Base-by-base conservation (phyloP, 257 asterid species). In the Echites panduratus region DNA sequence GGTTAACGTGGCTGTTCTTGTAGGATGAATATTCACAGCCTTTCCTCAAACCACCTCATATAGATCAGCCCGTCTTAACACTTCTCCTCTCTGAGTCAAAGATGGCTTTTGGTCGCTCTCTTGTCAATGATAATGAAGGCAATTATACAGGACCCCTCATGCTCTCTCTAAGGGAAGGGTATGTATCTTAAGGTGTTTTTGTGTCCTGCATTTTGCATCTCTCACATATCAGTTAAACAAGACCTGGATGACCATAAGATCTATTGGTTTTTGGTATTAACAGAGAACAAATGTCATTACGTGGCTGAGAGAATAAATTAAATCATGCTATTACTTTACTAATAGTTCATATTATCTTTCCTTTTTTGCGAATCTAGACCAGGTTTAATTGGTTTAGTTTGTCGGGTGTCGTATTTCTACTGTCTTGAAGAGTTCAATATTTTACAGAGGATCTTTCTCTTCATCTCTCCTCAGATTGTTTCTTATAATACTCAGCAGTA, bases 21-120 rank as follows among this genome's bases (percentile, higher is more conserved):
- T 24, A 95, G 99, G 97, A 94, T 56, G 99, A 89, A 70, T 87
- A 84, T 82, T 95, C 99, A 62, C 99, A 95, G 75, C 99, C 99
- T 49, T 95, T 92, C 79, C 82, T 92, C 38, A 95, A 92, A 73
- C 98, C 99, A 72, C 99, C 99, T 73, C 99, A 95, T 82, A 72
- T 95, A 75, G 99, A 90, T 66, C 96, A 90, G 82, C 99, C 99
- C 61, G 82, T 95, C 48, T 85, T 92, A 53, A 92, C 96, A 61
- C 92, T 95, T 76, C 82, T 95, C 68, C 94, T 95, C 74, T 88
- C 95, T 13, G 92, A 90, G 49, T 95, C 99, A 77, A 87, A 84
- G 43, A 95, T 95, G 97, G 98, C 92, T 16, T 92, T 95, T 17
- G 99, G 99, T 22, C 90, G 93, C 76, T 81, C 87, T 68, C 96